Conservation (phyloP, 345 rosid genomes). For the Aegle marmelos region DNA sequence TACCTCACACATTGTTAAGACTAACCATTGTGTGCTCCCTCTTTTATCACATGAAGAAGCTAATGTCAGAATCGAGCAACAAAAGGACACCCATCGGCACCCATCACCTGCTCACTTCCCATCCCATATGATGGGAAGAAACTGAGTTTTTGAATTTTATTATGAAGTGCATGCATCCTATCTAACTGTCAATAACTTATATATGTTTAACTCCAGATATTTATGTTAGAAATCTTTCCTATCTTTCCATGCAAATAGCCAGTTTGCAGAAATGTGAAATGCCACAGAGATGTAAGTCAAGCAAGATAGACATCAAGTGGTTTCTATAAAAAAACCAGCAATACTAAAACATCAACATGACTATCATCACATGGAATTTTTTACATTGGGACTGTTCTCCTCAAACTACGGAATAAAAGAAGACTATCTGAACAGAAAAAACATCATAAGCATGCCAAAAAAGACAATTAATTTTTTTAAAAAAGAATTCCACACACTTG, state of each 20-base stretch:
- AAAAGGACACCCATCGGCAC: conserved; percentile 69
- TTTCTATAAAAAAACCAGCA: conserved; percentile 8
- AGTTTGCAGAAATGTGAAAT: conserved; percentile 7
- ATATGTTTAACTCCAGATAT: conserved; percentile 21
- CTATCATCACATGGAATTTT: conserved; percentile 11
- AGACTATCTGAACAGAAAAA: conserved; percentile 1
- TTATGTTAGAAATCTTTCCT: conserved; percentile 6
- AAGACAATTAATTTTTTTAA: background rate
- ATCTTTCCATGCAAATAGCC: conserved; percentile 11
- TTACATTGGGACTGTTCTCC: conserved; percentile 7
- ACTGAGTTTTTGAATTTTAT: conserved; percentile 36
- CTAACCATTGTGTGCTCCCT: conserved; percentile 75
- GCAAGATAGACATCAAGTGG: conserved; percentile 11
- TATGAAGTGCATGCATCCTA: conserved; percentile 34
- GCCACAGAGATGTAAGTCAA: background rate
- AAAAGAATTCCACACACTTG: conserved; percentile 10
- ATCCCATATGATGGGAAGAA: conserved; percentile 49
- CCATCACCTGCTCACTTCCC: conserved; percentile 83
- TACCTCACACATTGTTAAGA: conserved; percentile 92
- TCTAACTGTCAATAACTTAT: conserved; percentile 21
- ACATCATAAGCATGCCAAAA: background rate
- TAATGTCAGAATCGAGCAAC: conserved; percentile 78
- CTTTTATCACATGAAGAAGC: conserved; percentile 92
- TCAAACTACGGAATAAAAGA: conserved; percentile 5
- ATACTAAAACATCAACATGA: conserved; percentile 9